phyloP scores from a whole-genome alignment of 108 stramenopile species.

The Mayamaea pseudoterrestris region DNA sequence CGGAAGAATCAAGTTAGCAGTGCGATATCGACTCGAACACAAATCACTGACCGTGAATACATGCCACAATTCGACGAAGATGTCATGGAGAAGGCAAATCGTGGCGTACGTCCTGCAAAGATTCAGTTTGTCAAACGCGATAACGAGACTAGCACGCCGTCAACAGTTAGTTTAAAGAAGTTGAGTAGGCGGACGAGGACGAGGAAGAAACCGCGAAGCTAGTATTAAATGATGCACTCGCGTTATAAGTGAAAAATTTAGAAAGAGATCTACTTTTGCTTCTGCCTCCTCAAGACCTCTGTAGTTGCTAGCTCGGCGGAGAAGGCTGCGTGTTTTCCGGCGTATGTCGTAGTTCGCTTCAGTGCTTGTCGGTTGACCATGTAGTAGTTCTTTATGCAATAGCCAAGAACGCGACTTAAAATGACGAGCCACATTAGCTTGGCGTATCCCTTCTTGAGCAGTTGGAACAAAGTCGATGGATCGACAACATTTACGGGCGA shows the following conservation, averaged over 20 bases:
- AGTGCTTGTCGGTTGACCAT: constrained; percentile 70
- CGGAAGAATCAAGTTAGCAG: constrained; percentile 4
- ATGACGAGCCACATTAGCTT: constrained; percentile 79
- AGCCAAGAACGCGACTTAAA: constrained; percentile 60
- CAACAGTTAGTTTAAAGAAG: too few species aligned
- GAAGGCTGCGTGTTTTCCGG: constrained; percentile 75
- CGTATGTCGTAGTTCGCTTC: constrained; percentile 77
- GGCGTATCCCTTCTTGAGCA: constrained; percentile 50
- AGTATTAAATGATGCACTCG: too few species aligned
- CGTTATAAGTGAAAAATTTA: too few species aligned
- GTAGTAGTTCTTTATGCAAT: constrained; percentile 82
- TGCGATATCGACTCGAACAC: not conserved
- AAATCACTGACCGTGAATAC: not conserved
- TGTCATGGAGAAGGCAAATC: constrained; percentile 5
- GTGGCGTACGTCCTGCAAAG: constrained; percentile 4
- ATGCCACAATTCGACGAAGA: not conserved
- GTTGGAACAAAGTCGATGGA: constrained; percentile 23
- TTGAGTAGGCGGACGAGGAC: too few species aligned
- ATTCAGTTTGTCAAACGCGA: too few species aligned
- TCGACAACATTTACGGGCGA: constrained; percentile 36
- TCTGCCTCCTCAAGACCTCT: constrained; percentile 44
- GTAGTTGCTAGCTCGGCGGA: constrained; percentile 67
- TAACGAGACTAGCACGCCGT: too few species aligned
- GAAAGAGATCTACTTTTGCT: too few species aligned
- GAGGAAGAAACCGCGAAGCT: too few species aligned